phyloP scores from a whole-genome alignment of 805 yeast genomes.

The Yamadazyma takamatsuzukensis region DNA sequence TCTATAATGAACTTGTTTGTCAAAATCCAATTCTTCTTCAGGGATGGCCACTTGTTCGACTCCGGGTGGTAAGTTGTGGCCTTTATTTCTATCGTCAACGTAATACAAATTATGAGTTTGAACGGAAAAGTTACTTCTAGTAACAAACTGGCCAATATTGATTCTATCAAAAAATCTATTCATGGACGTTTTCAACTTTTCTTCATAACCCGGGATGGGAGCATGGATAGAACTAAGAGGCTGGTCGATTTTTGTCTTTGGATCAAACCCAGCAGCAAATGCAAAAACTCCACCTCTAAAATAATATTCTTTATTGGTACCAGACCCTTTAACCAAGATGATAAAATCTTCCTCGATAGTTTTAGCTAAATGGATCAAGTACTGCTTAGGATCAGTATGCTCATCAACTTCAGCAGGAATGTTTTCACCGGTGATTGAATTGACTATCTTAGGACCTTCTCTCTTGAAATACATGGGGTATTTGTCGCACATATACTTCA shows the following conservation, averaged over 20 bases:
- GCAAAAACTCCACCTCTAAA: conserved; percentile 44
- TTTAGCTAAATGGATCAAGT: conserved; percentile 21
- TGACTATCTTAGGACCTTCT: conserved; percentile 17
- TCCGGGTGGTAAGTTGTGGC: conserved; percentile 25
- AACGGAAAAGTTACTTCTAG: conserved; percentile 38
- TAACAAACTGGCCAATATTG: conserved; percentile 34
- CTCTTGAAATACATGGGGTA: conserved; percentile 35
- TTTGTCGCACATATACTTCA: conserved; percentile 31
- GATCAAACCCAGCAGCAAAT: conserved; percentile 44
- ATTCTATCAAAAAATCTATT: conserved; percentile 36
- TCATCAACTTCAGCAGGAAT: conserved; percentile 16
- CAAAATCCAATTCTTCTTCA: conserved; percentile 33
- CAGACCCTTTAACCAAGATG: conserved; percentile 32
- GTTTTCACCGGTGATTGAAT: conserved; percentile 22
- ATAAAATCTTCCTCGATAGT: conserved; percentile 42
- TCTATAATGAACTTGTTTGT: conserved; percentile 35
- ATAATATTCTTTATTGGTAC: conserved; percentile 34
- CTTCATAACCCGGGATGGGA: conserved; percentile 41
- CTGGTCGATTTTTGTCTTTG: conserved; percentile 31
- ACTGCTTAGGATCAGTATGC: conserved; percentile 11
- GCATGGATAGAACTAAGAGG: conserved; percentile 38
- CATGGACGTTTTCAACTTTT: conserved; percentile 37
- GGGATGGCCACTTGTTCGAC: conserved; percentile 22
- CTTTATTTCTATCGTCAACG: conserved; percentile 39
- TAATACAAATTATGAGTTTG: conserved; percentile 34